These are phyloP conservation scores for Trypanosoma cruzi DNA, from an alignment of 208 protist genomes.

Conservation along the genomic window DNA sequence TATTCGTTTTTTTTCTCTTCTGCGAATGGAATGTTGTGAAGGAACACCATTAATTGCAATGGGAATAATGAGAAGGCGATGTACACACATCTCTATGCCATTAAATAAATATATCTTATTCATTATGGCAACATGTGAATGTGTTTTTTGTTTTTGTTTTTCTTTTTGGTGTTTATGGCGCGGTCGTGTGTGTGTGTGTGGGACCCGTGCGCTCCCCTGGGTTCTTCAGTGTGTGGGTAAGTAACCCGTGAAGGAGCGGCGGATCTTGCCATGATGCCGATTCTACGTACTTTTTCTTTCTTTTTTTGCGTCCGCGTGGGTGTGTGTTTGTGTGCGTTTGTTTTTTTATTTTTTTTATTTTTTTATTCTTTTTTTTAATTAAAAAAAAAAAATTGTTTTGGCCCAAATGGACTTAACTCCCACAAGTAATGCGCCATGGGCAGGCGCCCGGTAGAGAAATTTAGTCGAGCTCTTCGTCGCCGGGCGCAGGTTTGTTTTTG, in stretches of 20 bases:
- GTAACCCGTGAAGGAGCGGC: neutral
- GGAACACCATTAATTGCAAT: too few relatives aligned
- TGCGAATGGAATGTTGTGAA: constrained; percentile 8
- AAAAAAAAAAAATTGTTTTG: neutral
- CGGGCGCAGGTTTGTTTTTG: constrained; percentile 31
- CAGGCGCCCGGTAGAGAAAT: constrained; percentile 25
- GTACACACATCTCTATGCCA: too few relatives aligned
- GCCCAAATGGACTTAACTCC: neutral
- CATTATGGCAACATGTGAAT: constrained; percentile 6
- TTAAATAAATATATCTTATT: too few relatives aligned
- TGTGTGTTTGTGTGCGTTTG: neutral
- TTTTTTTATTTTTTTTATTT: constrained; percentile 8
- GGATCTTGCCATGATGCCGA: neutral
- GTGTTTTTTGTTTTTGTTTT: constrained; percentile 9
- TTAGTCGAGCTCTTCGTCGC: constrained; percentile 41
- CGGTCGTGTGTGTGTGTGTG: neutral
- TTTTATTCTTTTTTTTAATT: constrained; percentile 18
- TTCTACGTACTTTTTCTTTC: neutral
- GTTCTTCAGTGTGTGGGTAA: neutral
- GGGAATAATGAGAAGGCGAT: too few relatives aligned
- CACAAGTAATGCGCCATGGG: constrained; percentile 9
- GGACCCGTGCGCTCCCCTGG: too few relatives aligned
- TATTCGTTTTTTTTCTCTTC: neutral
- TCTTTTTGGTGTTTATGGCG: neutral
- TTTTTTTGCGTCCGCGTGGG: neutral